phyloP scores from a whole-genome alignment of 345 rosid species.

The Eucalyptus dawsonii region DNA sequence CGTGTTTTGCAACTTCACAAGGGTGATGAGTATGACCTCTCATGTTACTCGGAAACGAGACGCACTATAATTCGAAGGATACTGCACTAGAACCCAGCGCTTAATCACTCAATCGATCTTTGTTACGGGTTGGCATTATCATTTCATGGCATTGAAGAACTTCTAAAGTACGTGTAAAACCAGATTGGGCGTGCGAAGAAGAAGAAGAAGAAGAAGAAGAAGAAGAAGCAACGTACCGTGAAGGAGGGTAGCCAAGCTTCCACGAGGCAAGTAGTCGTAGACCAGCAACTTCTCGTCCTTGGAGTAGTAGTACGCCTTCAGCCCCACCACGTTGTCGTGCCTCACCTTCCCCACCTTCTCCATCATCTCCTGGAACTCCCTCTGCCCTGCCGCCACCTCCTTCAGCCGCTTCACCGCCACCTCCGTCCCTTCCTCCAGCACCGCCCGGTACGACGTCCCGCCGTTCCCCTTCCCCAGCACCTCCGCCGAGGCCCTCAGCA shows the following conservation, averaged over 20 bases:
- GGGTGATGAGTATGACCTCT: background rate
- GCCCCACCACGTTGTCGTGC: conserved; percentile 71
- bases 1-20: background rate
- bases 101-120: background rate
- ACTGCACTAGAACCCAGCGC: background rate
- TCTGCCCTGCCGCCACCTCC: conserved; percentile 59
- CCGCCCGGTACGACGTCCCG: conserved; percentile 94
- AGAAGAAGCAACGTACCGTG: conserved; percentile 40
- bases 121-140: background rate
- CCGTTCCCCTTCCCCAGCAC: conserved; percentile 90
- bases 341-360: conserved; percentile 55
- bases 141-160: background rate
- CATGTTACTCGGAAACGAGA: background rate
- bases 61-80: background rate
- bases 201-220: too few species aligned
- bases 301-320: conserved; percentile 78
- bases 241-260: conserved; percentile 86
- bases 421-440: conserved; percentile 86
- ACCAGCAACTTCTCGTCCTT: conserved; percentile 91
- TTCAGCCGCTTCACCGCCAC: conserved; percentile 85
- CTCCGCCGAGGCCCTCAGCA: conserved; percentile 89
- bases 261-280: conserved; percentile 69
- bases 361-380: conserved; percentile 75
- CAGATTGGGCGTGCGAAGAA: background rate
- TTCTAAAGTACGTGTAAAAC: background rate